These are phyloP conservation scores for Chlorella sp. DNA, from an alignment of 139 green algal species.

Conservation along the genomic window DNA sequence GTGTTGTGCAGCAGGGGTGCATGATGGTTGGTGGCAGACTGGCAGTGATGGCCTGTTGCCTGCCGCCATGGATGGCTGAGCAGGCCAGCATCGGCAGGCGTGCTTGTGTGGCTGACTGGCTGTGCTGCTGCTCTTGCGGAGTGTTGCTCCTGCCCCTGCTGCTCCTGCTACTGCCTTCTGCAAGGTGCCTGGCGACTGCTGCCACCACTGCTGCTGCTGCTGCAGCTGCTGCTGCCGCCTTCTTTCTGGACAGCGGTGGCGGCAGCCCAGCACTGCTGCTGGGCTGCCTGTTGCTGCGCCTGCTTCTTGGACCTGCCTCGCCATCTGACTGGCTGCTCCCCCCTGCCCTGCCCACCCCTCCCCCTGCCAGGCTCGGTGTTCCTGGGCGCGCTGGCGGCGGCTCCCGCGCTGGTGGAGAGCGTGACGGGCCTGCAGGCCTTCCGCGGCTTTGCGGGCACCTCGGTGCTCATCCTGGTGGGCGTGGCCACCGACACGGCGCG, in stretches of 20 bases:
- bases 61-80: too few relatives aligned
- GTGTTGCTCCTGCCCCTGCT: too few relatives aligned
- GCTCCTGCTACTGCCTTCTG: background rate
- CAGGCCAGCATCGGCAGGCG: too few relatives aligned
- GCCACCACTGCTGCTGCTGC: background rate
- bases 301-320: too few relatives aligned
- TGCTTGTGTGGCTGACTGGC: too few relatives aligned
- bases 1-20: too few relatives aligned
- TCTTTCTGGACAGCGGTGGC: too few relatives aligned
- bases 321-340: too few relatives aligned
- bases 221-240: background rate
- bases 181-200: too few relatives aligned
- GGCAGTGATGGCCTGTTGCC: too few relatives aligned
- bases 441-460: constrained; percentile 95
- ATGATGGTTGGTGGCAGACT: too few relatives aligned
- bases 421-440: constrained; percentile 87
- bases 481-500: constrained; percentile 97
- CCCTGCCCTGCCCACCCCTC: background rate
- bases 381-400: constrained; percentile 88
- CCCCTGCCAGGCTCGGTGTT: constrained; percentile 79
- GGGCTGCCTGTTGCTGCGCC: background rate
- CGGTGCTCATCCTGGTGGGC: constrained; percentile 92
- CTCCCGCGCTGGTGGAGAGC: constrained; percentile 88
- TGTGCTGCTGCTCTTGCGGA: too few relatives aligned
- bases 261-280: background rate